Percentiles rank a stretch among this genome's conserved stretches.
phyloP scores from a whole-genome alignment of 169 alveolate genomes.

The Miamiensis avidus region DNA sequence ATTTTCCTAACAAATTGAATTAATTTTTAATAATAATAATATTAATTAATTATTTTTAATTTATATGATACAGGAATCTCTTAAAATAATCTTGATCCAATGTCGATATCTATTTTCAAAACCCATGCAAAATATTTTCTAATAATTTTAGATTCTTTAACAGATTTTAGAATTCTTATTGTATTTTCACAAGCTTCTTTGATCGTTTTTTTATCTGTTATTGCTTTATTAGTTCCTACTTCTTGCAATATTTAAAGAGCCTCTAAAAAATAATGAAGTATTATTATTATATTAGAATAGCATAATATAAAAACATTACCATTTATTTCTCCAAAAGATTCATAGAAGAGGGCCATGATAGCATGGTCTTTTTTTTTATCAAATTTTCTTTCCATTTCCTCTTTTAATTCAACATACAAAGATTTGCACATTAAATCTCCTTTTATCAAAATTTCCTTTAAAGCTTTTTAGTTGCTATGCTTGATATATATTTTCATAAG shows the following conservation, averaged over 20 bases:
- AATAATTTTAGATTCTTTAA: constrained; percentile 25
- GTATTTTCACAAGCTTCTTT: constrained; percentile 43
- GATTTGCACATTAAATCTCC: neutral
- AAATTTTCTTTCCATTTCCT: neutral
- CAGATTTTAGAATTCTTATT: constrained; percentile 14
- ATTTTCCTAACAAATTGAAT: neutral
- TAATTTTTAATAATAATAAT: no score
- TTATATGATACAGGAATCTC: neutral
- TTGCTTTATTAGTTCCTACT: neutral
- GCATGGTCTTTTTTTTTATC: no score
- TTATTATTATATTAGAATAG: no score
- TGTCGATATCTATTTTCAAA: constrained; percentile 3
- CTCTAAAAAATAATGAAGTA: neutral
- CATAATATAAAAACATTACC: neutral
- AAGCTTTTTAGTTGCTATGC: neutral
- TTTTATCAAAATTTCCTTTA: neutral
- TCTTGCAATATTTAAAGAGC: neutral
- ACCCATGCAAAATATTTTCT: constrained; percentile 23
- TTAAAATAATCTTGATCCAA: constrained; percentile 7
- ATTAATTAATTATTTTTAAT: no score
- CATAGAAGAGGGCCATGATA: neutral
- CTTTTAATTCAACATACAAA: neutral
- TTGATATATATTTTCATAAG: no score
- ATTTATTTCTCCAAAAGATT: neutral
- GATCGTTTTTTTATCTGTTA: neutral